Evolutionary conservation across 192 early-diverging fungal species (phyloP), one percentile per base, ranked within the genome.

Genomic region (Ambispora gerdemannii): DNA sequence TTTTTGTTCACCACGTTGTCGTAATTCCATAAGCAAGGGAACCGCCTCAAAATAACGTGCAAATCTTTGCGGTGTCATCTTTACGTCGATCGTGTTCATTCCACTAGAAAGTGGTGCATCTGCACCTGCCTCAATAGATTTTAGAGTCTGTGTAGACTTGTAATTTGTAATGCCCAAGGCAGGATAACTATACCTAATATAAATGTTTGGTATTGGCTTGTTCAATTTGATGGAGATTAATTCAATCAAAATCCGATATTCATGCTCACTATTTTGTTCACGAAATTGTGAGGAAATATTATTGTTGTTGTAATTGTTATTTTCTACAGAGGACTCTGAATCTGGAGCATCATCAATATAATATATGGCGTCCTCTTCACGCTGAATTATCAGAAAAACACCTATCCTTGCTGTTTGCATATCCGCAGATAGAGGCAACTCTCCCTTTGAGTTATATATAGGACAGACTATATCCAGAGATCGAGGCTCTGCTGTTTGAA

Each of bases 401-500:
- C 68, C 68, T 32, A 70, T 70, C 49, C 56, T 70, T 19, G 68
- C 55, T 1, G 56, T 70, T 70, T 70, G 68, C 6, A 60, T 56
- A 60, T 70, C 68, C 1, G 68, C 55, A n/a, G 68, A 70, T 32
- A 70, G 38, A 33, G 68, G 58, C 24, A 70, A 32, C 27, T 70
- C 68, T 49, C 58, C 60, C 30, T 70, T 70, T 7, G 43, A 28
- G 50, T 70, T 70, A 70, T 70, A 70, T 25, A 70, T 70, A 10
- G 68, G 68, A 61, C 68, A 70, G 22, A 70, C 68, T 60, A 53
- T 43, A 32, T 70, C 68, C 19, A 70, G 33, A 31, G 68, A 70
- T 34, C 68, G 68, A 56, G 68, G 68, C 32, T 70, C 68, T 3
- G 36, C 53, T 1, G 68, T 70, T 60, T 70, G 55, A 28, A 70